Evolutionary conservation across 1,284 basidiomycete species (phyloP).

Genomic region (Neotropicomus parvogracilis): DNA sequence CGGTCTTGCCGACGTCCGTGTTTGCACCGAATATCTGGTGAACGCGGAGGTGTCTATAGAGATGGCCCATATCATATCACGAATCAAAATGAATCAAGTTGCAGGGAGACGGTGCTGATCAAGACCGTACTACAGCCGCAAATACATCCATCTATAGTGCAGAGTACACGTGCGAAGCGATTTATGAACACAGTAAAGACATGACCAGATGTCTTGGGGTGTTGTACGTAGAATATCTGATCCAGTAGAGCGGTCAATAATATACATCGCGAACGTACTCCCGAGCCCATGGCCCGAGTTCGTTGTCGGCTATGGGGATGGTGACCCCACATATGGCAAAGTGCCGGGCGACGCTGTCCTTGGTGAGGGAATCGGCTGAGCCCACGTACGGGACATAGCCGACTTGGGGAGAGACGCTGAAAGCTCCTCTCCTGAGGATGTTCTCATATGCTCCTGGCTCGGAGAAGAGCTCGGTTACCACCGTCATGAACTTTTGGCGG

Average conservation of each 20-base stretch:
- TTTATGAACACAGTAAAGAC: constrained; percentile 22
- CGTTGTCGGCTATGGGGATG: constrained; percentile 33
- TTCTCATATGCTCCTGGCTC: constrained; percentile 34
- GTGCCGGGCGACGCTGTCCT: constrained; percentile 35
- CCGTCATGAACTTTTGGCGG: constrained; percentile 38
- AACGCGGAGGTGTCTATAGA: constrained; percentile 76
- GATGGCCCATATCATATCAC: constrained; percentile 33
- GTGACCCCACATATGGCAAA: constrained; percentile 41
- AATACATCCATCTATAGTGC: constrained; percentile 5
- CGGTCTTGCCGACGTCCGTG: constrained; percentile 91
- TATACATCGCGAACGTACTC: constrained; percentile 33
- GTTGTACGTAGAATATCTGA: constrained; percentile 14
- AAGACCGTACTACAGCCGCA: constrained; percentile 24
- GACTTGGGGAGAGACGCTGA: constrained; percentile 36
- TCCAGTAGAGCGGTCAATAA: constrained; percentile 16
- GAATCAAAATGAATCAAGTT: too few species aligned
- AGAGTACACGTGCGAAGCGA: constrained; percentile 1
- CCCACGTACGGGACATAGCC: constrained; percentile 27
- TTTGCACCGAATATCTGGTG: constrained; percentile 92
- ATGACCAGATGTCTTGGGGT: constrained; percentile 28
- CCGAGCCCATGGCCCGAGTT: constrained; percentile 42
- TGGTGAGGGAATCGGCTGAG: constrained; percentile 24
- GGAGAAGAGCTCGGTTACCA: constrained; percentile 39
- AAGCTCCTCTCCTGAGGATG: constrained; percentile 34
- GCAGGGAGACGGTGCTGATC: too few species aligned